phyloP scores from a whole-genome alignment of 176 grass and related monocot genomes.

The Oryza coarctata region DNA sequence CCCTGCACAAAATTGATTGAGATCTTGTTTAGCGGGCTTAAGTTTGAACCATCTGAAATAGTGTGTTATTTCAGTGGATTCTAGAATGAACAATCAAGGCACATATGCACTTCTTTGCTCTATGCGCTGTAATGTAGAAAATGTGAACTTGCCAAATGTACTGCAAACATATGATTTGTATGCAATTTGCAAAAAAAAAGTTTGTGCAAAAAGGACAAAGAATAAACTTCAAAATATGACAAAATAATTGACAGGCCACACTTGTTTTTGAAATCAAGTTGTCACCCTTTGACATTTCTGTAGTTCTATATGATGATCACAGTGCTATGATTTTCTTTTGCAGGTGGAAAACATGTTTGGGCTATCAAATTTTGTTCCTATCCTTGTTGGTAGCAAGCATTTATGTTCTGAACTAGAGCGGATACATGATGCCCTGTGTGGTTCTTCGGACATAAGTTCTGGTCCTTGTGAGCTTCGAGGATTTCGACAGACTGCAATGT shows the following conservation, averaged over 20 bases:
- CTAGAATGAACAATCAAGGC: constrained; percentile 5
- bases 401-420: constrained; percentile 75
- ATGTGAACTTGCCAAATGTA: not conserved
- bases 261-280: constrained; percentile 11
- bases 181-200: not conserved
- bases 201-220: not conserved
- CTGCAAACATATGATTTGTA: not conserved
- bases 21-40: not conserved
- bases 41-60: not conserved
- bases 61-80: not conserved
- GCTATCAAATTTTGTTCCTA: constrained; percentile 93
- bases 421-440: constrained; percentile 56
- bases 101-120: not conserved
- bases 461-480: constrained; percentile 25
- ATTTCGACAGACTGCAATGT: constrained; percentile 56
- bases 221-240: not conserved
- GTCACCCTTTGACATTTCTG: constrained; percentile 10
- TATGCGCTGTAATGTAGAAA: not conserved
- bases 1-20: constrained; percentile 8
- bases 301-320: constrained; percentile 9
- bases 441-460: constrained; percentile 23
- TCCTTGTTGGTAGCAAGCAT: constrained; percentile 77
- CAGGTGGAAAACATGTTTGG: constrained; percentile 92
- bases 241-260: not conserved
- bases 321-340: constrained; percentile 32